Evolutionary conservation across 2,329 filamentous ascomycete species (phyloP).

Genomic region (Paecilomyces niveus): DNA sequence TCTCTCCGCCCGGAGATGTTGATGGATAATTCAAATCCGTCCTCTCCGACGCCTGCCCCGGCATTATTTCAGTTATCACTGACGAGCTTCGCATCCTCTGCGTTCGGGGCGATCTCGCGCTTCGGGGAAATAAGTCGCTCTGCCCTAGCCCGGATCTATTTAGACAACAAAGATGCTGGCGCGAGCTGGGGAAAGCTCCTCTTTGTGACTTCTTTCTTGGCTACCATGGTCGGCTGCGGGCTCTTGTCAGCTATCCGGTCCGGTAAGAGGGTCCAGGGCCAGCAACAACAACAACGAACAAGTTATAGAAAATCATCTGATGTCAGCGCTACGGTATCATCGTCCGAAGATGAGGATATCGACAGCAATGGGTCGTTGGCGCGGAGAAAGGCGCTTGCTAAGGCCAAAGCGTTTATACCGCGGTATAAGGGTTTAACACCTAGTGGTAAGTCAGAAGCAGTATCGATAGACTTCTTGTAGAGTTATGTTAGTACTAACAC

Average conservation of each 20-base stretch:
- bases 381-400: slow-evolving; percentile 14
- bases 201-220: slow-evolving; percentile 23
- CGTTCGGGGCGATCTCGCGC: slow-evolving; percentile 3
- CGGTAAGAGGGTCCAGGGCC: slow-evolving; percentile 13
- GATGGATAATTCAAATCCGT: slow-evolving; percentile 2
- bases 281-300: slow-evolving; percentile 6
- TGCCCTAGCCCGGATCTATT: not conserved
- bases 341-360: slow-evolving; percentile 30
- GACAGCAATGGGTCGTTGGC: slow-evolving; percentile 26
- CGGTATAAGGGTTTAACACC: slow-evolving; percentile 20
- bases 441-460: slow-evolving; percentile 17
- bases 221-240: slow-evolving; percentile 31
- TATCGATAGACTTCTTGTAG: no score
- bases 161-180: slow-evolving; percentile 16
- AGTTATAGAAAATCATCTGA: slow-evolving; percentile 18
- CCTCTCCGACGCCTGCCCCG: not conserved
- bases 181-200: slow-evolving; percentile 23
- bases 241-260: slow-evolving; percentile 20
- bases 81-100: not conserved
- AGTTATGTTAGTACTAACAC: not conserved
- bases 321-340: slow-evolving; percentile 19
- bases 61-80: not conserved
- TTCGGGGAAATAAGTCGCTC: slow-evolving; percentile 11
- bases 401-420: slow-evolving; percentile 15
- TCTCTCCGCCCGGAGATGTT: not conserved